Evolutionary conservation across 163 green algal species (phyloP), one percentile per base, ranked within the genome.

Genomic region (Volvox carteri): DNA sequence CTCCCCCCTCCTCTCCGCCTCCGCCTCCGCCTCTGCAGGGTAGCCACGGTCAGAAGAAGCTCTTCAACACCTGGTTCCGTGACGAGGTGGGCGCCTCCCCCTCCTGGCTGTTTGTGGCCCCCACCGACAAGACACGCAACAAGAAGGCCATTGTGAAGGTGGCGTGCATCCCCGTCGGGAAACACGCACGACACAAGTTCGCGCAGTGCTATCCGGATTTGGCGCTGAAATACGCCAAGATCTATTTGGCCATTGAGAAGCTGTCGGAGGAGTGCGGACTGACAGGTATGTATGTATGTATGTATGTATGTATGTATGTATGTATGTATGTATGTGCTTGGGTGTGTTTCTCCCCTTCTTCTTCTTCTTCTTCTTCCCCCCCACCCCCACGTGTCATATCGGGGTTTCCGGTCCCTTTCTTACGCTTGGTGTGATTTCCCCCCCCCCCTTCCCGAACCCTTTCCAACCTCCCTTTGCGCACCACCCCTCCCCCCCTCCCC

Each of bases 161-260:
- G 75, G 86, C 90, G 0, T 93, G 90, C 84, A 93, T 92, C 16
- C 90, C 90, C 25, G 87, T 93, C 14, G 83, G 78, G 67, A 89
- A 93, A 58, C 70, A 79, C 52, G 80, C 80, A 7, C 50, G 65
- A 12, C 37, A 91, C 68, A 84, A 77, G 44, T 41, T 76, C 39
- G 78, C 80, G 1, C 0, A 12, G 8, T 91, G 87, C 60, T 60
- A 73, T 12, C 33, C 87, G 3, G 76, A 89, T 16, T 46, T 86
- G 60, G 85, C 80, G 25, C 70, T 84, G 0, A 89, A 89, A 46
- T 90, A 87, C 60, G 87, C 86, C 50, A 90, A 90, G 77, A 52
- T 92, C 4, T 92, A 93, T 65, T 77, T 92, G 37, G 90, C 90
- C 35, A 88, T 93, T n/a, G 90, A 93, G 60, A 90, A 90, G 76